Percentiles rank a stretch among this genome's conserved stretches.
phyloP scores from a whole-genome alignment of 345 rosid species.

The Noccaea bulbosa region DNA sequence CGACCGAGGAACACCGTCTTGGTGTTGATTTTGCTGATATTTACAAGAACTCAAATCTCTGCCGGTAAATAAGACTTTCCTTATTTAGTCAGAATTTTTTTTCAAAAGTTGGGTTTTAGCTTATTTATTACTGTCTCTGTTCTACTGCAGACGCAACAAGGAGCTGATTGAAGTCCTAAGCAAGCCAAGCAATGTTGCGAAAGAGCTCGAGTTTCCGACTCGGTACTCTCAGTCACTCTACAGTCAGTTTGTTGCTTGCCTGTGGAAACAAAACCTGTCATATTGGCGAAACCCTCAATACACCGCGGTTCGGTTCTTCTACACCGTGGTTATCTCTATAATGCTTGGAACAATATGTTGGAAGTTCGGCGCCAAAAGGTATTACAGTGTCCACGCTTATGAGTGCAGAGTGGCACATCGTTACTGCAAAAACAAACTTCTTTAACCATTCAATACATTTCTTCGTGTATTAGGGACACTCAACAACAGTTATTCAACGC shows the following conservation, averaged over 20 bases:
- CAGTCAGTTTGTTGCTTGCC: slow-evolving; percentile 85
- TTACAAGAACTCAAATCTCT: slow-evolving; percentile 70
- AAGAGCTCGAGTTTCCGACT: slow-evolving; percentile 79
- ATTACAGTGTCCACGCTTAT: background rate
- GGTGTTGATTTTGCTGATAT: slow-evolving; percentile 89
- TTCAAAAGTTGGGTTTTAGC: slow-evolving; percentile 14
- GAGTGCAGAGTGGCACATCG: slow-evolving; percentile 1
- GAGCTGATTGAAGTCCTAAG: slow-evolving; percentile 75
- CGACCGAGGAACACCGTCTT: slow-evolving; percentile 73
- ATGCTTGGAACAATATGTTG: slow-evolving; percentile 99
- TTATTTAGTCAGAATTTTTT: slow-evolving; percentile 8
- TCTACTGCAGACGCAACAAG: slow-evolving; percentile 61
- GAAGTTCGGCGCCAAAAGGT: slow-evolving; percentile 91
- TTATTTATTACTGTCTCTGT: slow-evolving; percentile 19
- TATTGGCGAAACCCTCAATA: slow-evolving; percentile 98
- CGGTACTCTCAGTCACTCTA: slow-evolving; percentile 77
- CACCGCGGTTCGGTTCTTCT: slow-evolving; percentile 96
- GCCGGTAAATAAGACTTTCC: slow-evolving; percentile 56
- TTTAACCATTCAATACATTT: slow-evolving; percentile 12
- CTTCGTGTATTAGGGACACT: slow-evolving; percentile 56
- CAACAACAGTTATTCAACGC: slow-evolving; percentile 88
- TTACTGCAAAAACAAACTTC: background rate
- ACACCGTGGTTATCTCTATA: slow-evolving; percentile 83
- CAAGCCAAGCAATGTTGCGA: slow-evolving; percentile 67
- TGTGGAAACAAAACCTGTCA: slow-evolving; percentile 95